Percentiles rank a stretch among this genome's conserved stretches.
Conservation (phyloP, 805 yeast species). For the Myxozyma sirexii region DNA sequence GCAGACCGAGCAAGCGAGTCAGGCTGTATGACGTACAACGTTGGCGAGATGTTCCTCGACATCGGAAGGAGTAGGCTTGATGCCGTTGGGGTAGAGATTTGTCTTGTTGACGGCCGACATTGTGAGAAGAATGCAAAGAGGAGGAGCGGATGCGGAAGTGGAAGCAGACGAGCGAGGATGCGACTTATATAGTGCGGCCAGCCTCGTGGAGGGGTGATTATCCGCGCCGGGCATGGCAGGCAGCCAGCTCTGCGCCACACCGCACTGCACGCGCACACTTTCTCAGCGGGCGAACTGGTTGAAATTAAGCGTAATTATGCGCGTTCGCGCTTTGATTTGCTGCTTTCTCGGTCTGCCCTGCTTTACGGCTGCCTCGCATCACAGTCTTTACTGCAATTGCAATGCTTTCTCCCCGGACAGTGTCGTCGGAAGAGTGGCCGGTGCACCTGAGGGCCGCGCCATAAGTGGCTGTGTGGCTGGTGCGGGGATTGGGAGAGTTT, state of each 20-base stretch:
- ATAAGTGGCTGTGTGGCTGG: conserved; percentile 8
- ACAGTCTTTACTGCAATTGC: neutral
- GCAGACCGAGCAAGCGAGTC: neutral
- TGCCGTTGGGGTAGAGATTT: conserved; percentile 48
- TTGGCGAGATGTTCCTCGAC: conserved; percentile 47
- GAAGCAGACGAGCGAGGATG: neutral
- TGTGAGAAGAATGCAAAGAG: neutral
- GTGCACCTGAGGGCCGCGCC: conserved; percentile 10
- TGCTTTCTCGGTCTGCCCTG: no score
- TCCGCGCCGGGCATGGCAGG: neutral
- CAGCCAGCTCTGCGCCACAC: conserved; percentile 4
- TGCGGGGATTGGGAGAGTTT: neutral
- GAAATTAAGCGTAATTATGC: no score
- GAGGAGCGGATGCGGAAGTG: neutral
- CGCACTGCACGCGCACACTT: neutral
- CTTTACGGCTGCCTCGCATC: no score
- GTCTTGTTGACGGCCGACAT: conserved; percentile 45
- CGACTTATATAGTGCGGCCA: neutral
- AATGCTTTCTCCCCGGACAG: neutral
- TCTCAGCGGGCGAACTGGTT: neutral
- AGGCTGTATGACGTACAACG: conserved; percentile 23
- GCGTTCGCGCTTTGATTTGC: no score
- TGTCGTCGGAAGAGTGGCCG: conserved; percentile 14
- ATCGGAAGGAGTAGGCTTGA: conserved; percentile 47
- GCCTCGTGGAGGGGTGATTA: conserved; percentile 1